phyloP scores from a whole-genome alignment of 2,329 filamentous ascomycete genomes.

The Pseudogymnoascus sp. region DNA sequence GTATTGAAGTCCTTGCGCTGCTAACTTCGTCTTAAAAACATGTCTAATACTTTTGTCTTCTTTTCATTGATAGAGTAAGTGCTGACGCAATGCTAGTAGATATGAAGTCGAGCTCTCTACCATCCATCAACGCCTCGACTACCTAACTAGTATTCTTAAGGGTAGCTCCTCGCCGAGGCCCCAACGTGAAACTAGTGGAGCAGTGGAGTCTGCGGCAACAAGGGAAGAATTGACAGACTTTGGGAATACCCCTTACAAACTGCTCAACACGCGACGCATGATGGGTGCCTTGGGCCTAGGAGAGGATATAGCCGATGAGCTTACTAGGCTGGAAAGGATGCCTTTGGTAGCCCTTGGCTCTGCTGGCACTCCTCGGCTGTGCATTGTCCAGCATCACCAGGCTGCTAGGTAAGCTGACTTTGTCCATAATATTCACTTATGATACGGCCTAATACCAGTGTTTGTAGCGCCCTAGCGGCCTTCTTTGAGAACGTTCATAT shows the following conservation, averaged over 20 bases:
- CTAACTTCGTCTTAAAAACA: not conserved
- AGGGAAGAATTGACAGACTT: not conserved
- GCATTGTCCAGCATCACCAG: slow-evolving; percentile 19
- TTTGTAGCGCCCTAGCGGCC: slow-evolving; percentile 12
- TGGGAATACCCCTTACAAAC: not conserved
- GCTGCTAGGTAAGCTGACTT: slow-evolving; percentile 9
- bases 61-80: not conserved
- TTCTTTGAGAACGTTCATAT: slow-evolving; percentile 22
- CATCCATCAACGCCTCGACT: not conserved
- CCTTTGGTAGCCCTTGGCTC: not conserved
- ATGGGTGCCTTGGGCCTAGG: not conserved
- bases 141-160: not conserved
- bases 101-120: not conserved
- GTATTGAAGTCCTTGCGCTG: not conserved
- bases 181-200: not conserved
- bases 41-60: not conserved
- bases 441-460: not conserved
- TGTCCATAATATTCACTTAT: not conserved
- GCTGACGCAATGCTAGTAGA: not conserved
- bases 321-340: not conserved
- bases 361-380: slow-evolving; percentile 12
- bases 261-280: not conserved
- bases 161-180: not conserved
- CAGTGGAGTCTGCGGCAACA: not conserved
- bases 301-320: not conserved